Evolutionary conservation across 2,329 filamentous ascomycete genomes (phyloP).

Genomic region (Fusarium sp.): DNA sequence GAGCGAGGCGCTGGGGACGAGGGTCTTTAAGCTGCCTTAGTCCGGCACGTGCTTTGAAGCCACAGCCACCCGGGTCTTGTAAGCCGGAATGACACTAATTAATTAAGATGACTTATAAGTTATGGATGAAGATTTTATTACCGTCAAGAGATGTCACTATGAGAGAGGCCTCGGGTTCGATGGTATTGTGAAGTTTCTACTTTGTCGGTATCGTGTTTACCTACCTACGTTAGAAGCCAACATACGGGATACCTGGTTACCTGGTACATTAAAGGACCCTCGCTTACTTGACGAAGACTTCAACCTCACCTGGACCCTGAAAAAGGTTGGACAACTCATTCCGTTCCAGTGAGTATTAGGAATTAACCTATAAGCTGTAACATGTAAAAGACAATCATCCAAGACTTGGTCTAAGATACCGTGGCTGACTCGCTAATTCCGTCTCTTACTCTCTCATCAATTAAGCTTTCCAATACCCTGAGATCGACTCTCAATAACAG

Average conservation of each 20-base stretch:
- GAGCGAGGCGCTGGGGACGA: slow-evolving; percentile 38
- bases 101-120: slow-evolving; percentile 10
- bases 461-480: background rate
- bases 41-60: slow-evolving; percentile 21
- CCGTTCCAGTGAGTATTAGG: background rate
- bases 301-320: background rate
- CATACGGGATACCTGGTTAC: background rate
- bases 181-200: background rate
- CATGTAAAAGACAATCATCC: background rate
- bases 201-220: background rate
- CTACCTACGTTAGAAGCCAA: background rate
- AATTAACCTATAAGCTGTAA: too few species aligned
- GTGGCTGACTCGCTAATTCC: background rate
- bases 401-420: background rate
- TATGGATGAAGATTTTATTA: background rate
- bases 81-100: slow-evolving; percentile 15
- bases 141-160: background rate
- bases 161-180: background rate
- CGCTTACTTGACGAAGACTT: background rate
- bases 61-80: slow-evolving; percentile 19
- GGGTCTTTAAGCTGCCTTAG: slow-evolving; percentile 11
- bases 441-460: background rate
- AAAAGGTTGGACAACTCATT: background rate
- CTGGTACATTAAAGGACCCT: background rate
- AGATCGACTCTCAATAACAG: background rate